Conservation (phyloP, 208 protist species). For the Angomonas deanei region DNA sequence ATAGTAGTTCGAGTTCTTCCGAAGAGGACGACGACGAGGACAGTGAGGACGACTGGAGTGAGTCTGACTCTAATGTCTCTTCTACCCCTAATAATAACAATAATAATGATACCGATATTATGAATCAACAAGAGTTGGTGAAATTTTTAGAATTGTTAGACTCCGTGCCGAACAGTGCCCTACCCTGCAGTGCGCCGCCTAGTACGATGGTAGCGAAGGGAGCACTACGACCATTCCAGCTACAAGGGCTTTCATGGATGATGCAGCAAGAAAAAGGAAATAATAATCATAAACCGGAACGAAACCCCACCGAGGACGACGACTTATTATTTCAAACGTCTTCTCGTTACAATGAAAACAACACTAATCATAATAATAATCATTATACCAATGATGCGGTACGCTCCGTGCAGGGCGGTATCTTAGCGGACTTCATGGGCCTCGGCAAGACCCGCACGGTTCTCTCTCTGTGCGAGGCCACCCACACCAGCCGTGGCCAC, state of each 20-base stretch:
- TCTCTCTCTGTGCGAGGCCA: slow-evolving; percentile 64
- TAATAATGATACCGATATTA: not conserved
- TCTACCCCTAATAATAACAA: no score
- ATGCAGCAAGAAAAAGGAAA: not conserved
- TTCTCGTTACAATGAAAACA: no score
- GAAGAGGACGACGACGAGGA: not conserved
- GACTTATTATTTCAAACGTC: no score
- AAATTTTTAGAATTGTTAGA: not conserved
- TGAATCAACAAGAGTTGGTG: not conserved
- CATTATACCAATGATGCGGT: not conserved
- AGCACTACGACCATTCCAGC: not conserved
- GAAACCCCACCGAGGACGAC: no score
- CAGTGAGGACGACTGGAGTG: not conserved
- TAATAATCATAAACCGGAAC: no score
- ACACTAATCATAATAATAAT: not conserved
- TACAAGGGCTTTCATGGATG: not conserved
- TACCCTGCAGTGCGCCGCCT: not conserved
- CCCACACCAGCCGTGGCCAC: slow-evolving; percentile 12
- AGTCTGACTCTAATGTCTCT: not conserved
- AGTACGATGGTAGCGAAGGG: not conserved
- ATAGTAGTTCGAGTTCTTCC: no score
- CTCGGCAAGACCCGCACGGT: slow-evolving; percentile 71
- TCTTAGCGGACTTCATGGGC: slow-evolving; percentile 78
- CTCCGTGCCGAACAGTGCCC: not conserved
- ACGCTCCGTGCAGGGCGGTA: slow-evolving; percentile 31